A percentile compares a stretch with the other conserved stretches of the same genome.
These are phyloP conservation scores for Lepidopterella palustris DNA, from an alignment of 495 filamentous ascomycete species.

Conservation along the genomic window DNA sequence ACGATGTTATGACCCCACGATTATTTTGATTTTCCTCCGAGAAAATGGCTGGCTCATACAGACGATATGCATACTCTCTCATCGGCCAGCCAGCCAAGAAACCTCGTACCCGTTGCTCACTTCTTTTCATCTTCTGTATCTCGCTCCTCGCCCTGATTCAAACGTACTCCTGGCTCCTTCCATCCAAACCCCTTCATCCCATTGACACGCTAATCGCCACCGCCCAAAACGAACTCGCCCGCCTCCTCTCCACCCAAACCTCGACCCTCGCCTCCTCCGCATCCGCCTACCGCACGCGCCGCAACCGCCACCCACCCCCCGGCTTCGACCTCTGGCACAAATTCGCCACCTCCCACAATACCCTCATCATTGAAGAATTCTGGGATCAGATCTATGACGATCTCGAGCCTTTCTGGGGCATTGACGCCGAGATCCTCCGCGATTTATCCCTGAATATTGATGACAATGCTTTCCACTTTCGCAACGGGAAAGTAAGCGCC, in stretches of 20 bases:
- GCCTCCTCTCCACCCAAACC: neutral
- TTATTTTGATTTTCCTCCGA: too few species aligned
- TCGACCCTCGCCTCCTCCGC: neutral
- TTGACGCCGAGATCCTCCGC: constrained; percentile 19
- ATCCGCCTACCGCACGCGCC: neutral
- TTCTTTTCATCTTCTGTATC: too few species aligned
- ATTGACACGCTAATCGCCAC: neutral
- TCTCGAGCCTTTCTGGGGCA: constrained; percentile 30
- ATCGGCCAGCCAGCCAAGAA: too few species aligned
- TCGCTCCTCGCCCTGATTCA: too few species aligned
- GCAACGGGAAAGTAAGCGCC: constrained; percentile 24
- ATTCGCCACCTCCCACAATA: constrained; percentile 28
- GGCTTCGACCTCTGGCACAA: constrained; percentile 29
- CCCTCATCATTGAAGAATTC: constrained; percentile 30
- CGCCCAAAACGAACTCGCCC: neutral
- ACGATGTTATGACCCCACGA: too few species aligned
- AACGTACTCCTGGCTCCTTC: too few species aligned
- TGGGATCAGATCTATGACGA: constrained; percentile 35
- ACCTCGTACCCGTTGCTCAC: too few species aligned
- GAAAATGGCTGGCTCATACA: too few species aligned
- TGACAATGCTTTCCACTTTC: constrained; percentile 18
- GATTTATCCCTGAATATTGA: constrained; percentile 20
- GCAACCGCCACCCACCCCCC: constrained; percentile 26
- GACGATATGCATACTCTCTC: too few species aligned
- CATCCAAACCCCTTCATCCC: too few species aligned